A percentile compares a stretch with the other conserved stretches of the same genome.
These are phyloP conservation scores for Musa balbisiana DNA, from an alignment of 202 grass and related monocot species.

Conservation along the genomic window DNA sequence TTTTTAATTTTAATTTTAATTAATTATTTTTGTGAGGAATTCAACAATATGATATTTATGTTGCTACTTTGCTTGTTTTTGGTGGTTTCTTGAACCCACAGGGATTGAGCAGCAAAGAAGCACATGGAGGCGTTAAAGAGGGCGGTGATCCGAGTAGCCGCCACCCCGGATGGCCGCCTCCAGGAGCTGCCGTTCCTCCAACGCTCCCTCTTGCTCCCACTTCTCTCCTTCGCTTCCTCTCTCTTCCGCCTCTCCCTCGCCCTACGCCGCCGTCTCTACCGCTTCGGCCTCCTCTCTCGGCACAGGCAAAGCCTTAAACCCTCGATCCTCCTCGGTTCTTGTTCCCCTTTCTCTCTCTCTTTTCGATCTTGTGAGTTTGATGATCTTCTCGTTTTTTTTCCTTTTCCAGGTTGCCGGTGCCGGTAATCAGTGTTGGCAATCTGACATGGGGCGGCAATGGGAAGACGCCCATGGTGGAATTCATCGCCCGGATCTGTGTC, in stretches of 20 bases:
- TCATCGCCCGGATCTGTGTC: constrained; percentile 37
- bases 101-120: too few species aligned
- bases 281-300: constrained; percentile 26
- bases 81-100: too few species aligned
- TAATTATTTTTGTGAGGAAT: too few species aligned
- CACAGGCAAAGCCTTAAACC: constrained; percentile 9
- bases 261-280: constrained; percentile 22
- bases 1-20: too few species aligned
- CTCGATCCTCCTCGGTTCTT: neutral
- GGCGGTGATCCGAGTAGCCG: constrained; percentile 33
- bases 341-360: neutral
- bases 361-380: neutral
- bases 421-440: constrained; percentile 75
- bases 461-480: constrained; percentile 77
- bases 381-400: neutral
- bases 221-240: constrained; percentile 50
- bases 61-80: too few species aligned
- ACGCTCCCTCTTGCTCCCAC: constrained; percentile 45
- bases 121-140: constrained; percentile 36
- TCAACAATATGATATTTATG: too few species aligned
- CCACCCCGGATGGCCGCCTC: constrained; percentile 45
- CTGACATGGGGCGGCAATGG: constrained; percentile 73
- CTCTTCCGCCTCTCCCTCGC: constrained; percentile 30
- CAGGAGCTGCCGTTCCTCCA: constrained; percentile 41
- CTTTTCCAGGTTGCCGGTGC: constrained; percentile 35